Percentiles rank a stretch among this genome's conserved stretches.
Conservation (phyloP, 1,284 basidiomycete species). For the Irpex sp. region DNA sequence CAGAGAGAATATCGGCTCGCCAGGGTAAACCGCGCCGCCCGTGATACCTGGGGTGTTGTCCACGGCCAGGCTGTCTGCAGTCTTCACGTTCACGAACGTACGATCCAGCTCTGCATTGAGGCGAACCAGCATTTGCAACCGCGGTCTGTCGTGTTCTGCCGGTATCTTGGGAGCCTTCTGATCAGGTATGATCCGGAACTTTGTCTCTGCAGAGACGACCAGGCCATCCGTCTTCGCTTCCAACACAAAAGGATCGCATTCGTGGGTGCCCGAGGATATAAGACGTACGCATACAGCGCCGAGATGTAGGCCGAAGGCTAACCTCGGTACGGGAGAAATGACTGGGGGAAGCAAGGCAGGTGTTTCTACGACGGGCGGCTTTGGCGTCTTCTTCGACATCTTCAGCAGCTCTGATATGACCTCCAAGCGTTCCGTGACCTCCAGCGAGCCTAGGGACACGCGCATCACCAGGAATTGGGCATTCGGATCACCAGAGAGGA, state of each 20-base stretch:
- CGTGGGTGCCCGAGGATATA: slow-evolving; percentile 38
- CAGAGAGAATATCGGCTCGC: slow-evolving; percentile 47
- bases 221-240: slow-evolving; percentile 33
- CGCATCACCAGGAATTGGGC: slow-evolving; percentile 52
- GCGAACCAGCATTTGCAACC: slow-evolving; percentile 22
- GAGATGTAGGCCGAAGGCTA: slow-evolving; percentile 43
- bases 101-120: slow-evolving; percentile 19
- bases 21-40: slow-evolving; percentile 19
- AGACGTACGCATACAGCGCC: slow-evolving; percentile 46
- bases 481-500: slow-evolving; percentile 57
- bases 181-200: slow-evolving; percentile 22
- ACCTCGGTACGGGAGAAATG: slow-evolving; percentile 46
- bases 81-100: slow-evolving; percentile 21
- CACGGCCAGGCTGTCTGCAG: neutral
- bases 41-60: slow-evolving; percentile 8
- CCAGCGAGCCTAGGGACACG: slow-evolving; percentile 41
- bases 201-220: slow-evolving; percentile 16
- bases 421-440: slow-evolving; percentile 50
- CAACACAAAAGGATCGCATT: slow-evolving; percentile 42
- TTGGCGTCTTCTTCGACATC: slow-evolving; percentile 20
- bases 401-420: slow-evolving; percentile 40
- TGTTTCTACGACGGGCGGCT: slow-evolving; percentile 16
- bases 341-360: slow-evolving; percentile 27
- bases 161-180: slow-evolving; percentile 13
- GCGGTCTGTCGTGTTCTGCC: slow-evolving; percentile 18